These are phyloP conservation scores for Fusarium verrucosum DNA, from an alignment of 2,329 filamentous ascomycete genomes.

Conservation along the genomic window DNA sequence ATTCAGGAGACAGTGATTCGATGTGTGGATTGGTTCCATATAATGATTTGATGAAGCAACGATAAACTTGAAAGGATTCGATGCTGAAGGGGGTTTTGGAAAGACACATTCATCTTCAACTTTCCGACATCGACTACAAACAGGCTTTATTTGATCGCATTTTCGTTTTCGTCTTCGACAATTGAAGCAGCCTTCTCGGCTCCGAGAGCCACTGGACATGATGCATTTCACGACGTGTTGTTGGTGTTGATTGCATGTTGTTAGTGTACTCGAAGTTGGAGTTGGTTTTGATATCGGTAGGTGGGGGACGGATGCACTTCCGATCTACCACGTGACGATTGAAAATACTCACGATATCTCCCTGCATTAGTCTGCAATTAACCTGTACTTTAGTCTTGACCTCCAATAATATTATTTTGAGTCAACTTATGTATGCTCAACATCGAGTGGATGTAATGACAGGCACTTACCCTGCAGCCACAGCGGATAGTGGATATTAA, in stretches of 20 bases:
- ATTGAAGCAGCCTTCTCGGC: slow-evolving; percentile 51
- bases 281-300: background rate
- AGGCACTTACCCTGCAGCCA: slow-evolving; percentile 11
- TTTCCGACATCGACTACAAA: slow-evolving; percentile 27
- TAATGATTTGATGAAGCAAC: slow-evolving; percentile 31
- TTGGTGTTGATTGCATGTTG: background rate
- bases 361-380: slow-evolving; percentile 2
- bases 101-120: slow-evolving; percentile 32
- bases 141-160: slow-evolving; percentile 52
- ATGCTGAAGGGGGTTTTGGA: slow-evolving; percentile 24
- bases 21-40: slow-evolving; percentile 6
- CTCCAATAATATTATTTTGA: background rate
- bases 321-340: slow-evolving; percentile 17
- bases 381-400: too few species aligned
- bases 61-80: slow-evolving; percentile 37
- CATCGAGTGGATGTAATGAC: slow-evolving; percentile 1
- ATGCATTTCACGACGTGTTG: slow-evolving; percentile 16
- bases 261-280: too few species aligned
- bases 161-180: slow-evolving; percentile 61
- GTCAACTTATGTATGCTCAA: background rate
- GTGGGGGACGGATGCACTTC: slow-evolving; percentile 11
- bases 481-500: slow-evolving; percentile 19
- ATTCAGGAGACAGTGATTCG: slow-evolving; percentile 27
- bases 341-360: background rate
- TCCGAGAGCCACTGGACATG: slow-evolving; percentile 38